A percentile compares a stretch with the other conserved stretches of the same genome.
Conservation (phyloP, 176 grass and related monocot species). For the Leersia perrieri region DNA sequence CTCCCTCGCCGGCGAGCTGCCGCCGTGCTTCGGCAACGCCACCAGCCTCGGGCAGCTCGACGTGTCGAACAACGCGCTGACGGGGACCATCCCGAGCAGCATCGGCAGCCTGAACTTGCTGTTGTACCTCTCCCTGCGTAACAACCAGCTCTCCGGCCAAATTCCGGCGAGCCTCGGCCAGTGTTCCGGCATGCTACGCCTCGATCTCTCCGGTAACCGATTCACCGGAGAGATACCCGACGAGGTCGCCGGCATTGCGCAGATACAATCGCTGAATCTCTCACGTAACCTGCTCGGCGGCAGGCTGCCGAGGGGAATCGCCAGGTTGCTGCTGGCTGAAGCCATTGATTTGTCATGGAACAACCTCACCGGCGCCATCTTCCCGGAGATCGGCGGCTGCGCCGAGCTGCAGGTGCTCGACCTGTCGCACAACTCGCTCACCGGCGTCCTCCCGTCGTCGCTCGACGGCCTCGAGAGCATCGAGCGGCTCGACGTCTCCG, state of each 20-base stretch:
- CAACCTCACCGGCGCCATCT: conserved; percentile 51
- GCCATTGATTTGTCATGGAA: conserved; percentile 75
- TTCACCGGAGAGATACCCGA: conserved; percentile 50
- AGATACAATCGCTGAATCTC: conserved; percentile 61
- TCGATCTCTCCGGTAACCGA: conserved; percentile 72
- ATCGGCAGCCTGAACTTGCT: conserved; percentile 46
- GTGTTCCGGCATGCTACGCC: neutral
- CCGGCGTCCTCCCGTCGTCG: conserved; percentile 26
- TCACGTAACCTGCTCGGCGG: conserved; percentile 70
- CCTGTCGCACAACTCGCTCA: conserved; percentile 70
- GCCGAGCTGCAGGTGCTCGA: conserved; percentile 46
- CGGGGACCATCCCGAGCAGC: conserved; percentile 50
- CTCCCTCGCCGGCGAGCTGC: conserved; percentile 42
- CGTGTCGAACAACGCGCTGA: conserved; percentile 54
- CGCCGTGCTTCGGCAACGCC: conserved; percentile 50
- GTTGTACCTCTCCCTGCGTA: conserved; percentile 31
- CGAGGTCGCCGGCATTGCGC: conserved; percentile 38
- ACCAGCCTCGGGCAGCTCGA: conserved; percentile 49
- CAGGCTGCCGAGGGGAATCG: conserved; percentile 38
- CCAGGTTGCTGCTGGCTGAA: conserved; percentile 49
- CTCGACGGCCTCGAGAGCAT: conserved; percentile 48
- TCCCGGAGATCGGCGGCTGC: conserved; percentile 32
- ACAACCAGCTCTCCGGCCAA: conserved; percentile 48
- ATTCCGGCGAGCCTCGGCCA: conserved; percentile 59
- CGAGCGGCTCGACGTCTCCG: conserved; percentile 57